phyloP scores from a whole-genome alignment of 768 basidiomycete species.

The Collybia nuda region DNA sequence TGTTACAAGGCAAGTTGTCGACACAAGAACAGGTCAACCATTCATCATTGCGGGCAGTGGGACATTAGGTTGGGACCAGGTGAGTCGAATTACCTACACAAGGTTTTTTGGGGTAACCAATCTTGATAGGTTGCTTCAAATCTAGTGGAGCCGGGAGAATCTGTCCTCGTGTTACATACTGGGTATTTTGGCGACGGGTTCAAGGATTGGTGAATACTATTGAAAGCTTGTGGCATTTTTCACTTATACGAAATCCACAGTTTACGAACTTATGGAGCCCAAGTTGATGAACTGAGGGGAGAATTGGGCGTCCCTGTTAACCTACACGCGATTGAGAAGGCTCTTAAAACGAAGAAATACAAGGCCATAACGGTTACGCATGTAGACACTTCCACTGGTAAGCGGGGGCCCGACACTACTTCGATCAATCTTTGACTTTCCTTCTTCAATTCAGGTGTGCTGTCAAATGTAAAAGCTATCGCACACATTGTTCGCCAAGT shows the following conservation, averaged over 20 bases:
- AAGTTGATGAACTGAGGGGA: conserved; percentile 71
- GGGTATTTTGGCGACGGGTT: conserved; percentile 93
- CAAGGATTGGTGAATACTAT: conserved; percentile 62
- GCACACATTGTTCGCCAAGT: conserved; percentile 64
- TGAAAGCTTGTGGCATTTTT: not conserved
- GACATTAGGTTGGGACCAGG: conserved; percentile 91
- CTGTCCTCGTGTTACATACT: conserved; percentile 75
- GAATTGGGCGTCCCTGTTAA: conserved; percentile 66
- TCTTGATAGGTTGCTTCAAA: conserved; percentile 72
- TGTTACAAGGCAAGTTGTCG: conserved; percentile 59
- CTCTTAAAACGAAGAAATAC: conserved; percentile 69
- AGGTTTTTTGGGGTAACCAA: not conserved
- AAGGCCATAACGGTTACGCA: conserved; percentile 87
- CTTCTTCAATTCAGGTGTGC: conserved; percentile 48
- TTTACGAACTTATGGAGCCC: conserved; percentile 77
- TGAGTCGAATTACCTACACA: conserved; percentile 18
- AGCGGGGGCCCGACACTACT: conserved; percentile 9
- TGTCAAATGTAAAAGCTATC: conserved; percentile 74
- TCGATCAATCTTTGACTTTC: not conserved
- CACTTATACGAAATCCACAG: conserved; percentile 29
- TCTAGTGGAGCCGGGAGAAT: conserved; percentile 70
- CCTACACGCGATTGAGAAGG: conserved; percentile 52
- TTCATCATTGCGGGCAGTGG: conserved; percentile 88
- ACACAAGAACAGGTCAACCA: conserved; percentile 65
- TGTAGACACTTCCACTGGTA: conserved; percentile 82